These are phyloP conservation scores for Triticum urartu DNA, from an alignment of 176 grass and related monocot species.

Conservation along the genomic window DNA sequence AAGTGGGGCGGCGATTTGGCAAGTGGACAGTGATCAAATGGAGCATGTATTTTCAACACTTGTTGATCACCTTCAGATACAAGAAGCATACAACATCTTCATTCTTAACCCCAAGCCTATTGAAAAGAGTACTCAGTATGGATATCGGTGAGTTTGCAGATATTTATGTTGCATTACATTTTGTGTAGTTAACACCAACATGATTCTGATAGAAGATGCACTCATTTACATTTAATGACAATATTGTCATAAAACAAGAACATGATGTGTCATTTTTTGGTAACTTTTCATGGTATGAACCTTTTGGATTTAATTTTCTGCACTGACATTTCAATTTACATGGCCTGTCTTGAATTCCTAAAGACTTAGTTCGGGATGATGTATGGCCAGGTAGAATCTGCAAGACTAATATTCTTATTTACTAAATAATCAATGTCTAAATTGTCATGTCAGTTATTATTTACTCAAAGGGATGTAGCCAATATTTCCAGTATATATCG, in stretches of 20 bases:
- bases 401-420: too few relatives aligned
- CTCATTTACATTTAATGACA: not conserved
- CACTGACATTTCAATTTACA: not conserved
- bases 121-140: constrained; percentile 61
- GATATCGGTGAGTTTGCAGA: constrained; percentile 69
- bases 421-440: too few relatives aligned
- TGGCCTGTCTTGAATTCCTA: not conserved
- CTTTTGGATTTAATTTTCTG: not conserved
- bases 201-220: not conserved
- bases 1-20: constrained; percentile 47
- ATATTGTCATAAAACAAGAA: not conserved
- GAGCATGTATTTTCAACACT: constrained; percentile 84
- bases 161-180: not conserved
- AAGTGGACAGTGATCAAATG: constrained; percentile 86
- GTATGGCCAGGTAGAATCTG: not conserved
- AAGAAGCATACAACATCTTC: constrained; percentile 92
- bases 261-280: not conserved
- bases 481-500: too few relatives aligned
- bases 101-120: constrained; percentile 79
- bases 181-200: not conserved
- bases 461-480: too few relatives aligned
- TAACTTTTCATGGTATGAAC: constrained; percentile 10
- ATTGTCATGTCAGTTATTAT: too few relatives aligned
- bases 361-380: not conserved
- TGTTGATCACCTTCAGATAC: constrained; percentile 85